Evolutionary conservation across 2,329 filamentous ascomycete genomes (phyloP), one percentile per base, ranked within the genome.

Genomic region (Colletotrichum sp.): DNA sequence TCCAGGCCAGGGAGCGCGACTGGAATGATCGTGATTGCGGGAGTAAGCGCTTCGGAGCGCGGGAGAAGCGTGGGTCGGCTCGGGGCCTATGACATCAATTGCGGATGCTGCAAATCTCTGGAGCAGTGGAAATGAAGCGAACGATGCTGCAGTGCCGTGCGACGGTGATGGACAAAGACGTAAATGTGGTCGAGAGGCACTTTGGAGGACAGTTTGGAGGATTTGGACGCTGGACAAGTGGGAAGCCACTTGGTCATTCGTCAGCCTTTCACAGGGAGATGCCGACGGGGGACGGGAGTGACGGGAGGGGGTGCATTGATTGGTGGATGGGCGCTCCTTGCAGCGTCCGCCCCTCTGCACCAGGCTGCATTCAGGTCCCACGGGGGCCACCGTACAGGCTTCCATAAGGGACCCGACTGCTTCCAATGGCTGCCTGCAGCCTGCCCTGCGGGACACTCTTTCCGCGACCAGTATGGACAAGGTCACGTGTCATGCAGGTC

Each of bases 251-350:
- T 73, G 69, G 73, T 65, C 73, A 73, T 64, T 75, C 73, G 69
- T 75, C 64, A 75, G 73, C 70, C 65, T 73, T 68, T 63, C 71
- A 66, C 73, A 75, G 73, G 70, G 73, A 75, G 72, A 65, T 57
- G 68, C 68, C 39, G 39, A 65, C 21, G 39, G 59, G 65, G 32
- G 63, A 64, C 70, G 59, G 64, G 57, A 65, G 65, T 75, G 70
- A 69, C 64, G 64, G 48, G 73, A 59, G n/a, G 36, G 34, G 18
- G 59, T 21, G 70, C 73, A 75, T 73, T 75, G 59, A 75, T 75
- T 75, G 73, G 73, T 73, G 64, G 59, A 63, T 34, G 55, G 57
- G 39, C 30, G 26, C 57, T 75, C 73, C 73, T 57, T 75, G 69
- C 63, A 75, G 55, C 69, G 24, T n/a, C 30, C n/a, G 61, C n/a